A percentile compares a stretch with the other conserved stretches of the same genome.
phyloP scores from a whole-genome alignment of 2,329 filamentous ascomycete species.

The Botrytis deweyae region DNA sequence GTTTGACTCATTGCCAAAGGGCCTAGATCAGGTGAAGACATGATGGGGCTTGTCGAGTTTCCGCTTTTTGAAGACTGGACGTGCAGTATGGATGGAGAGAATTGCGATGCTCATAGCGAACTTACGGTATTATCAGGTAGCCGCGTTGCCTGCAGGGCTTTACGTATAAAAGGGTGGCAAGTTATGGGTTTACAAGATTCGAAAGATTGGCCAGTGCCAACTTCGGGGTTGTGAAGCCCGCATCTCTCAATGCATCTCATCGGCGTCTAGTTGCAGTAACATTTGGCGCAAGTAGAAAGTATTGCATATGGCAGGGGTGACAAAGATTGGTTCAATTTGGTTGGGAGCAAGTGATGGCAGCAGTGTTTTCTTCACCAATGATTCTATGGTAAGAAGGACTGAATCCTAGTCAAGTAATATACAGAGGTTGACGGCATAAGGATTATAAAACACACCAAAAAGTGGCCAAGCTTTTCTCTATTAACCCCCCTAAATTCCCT shows the following conservation, averaged over 20 bases:
- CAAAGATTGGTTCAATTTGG: not conserved
- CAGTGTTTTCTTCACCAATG: not conserved
- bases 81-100: slow-evolving; percentile 12
- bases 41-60: slow-evolving; percentile 7
- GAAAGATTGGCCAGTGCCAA: slow-evolving; percentile 3
- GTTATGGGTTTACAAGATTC: not conserved
- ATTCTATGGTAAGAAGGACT: not conserved
- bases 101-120: slow-evolving; percentile 9
- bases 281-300: not conserved
- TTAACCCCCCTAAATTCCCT: no score
- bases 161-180: slow-evolving; percentile 10
- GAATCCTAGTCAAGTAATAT: not conserved
- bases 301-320: not conserved
- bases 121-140: slow-evolving; percentile 10
- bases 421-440: not conserved
- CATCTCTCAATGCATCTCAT: slow-evolving; percentile 11
- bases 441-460: no score
- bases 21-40: slow-evolving; percentile 19
- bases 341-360: not conserved
- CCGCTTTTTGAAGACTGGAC: slow-evolving; percentile 15
- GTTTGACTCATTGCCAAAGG: slow-evolving; percentile 38
- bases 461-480: no score
- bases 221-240: not conserved
- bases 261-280: not conserved
- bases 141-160: not conserved